Conservation (phyloP, 1,139 yeast species). For the Kodamaea plutei region DNA sequence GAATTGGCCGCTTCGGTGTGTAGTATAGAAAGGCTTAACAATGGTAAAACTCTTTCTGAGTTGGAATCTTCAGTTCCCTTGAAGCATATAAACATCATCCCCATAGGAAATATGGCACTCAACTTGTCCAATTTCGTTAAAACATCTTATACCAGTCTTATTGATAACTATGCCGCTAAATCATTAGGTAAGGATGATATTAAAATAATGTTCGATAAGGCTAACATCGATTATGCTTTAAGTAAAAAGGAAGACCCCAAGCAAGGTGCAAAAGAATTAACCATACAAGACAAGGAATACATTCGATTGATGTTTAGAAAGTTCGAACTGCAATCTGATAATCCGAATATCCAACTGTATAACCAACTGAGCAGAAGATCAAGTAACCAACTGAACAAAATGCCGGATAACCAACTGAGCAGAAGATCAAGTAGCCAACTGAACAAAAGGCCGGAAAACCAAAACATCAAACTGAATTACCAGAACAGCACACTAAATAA, state of each 20-base stretch:
- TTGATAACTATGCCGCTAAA: constrained; percentile 31
- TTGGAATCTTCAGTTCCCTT: constrained; percentile 22
- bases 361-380: too few species aligned
- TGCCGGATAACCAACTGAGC: too few species aligned
- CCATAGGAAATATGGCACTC: constrained; percentile 48
- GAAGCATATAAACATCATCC: constrained; percentile 33
- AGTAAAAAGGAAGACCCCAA: constrained; percentile 2
- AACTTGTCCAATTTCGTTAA: constrained; percentile 52
- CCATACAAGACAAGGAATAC: constrained; percentile 14
- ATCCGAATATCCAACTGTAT: too few species aligned
- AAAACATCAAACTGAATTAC: too few species aligned
- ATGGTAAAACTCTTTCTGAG: constrained; percentile 33
- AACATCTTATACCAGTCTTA: constrained; percentile 36
- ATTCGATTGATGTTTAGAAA: constrained; percentile 20
- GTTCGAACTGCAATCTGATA: constrained; percentile 14
- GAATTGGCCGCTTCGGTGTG: constrained; percentile 27
- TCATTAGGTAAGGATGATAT: constrained; percentile 10
- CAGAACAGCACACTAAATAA: too few species aligned
- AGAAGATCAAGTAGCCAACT: too few species aligned
- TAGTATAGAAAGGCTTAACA: constrained; percentile 23
- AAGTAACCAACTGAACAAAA: too few species aligned
- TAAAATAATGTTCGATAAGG: constrained; percentile 20
- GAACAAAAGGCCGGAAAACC: too few species aligned
- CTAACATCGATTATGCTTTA: constrained; percentile 8
- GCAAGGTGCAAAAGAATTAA: too few species aligned